Conservation (phyloP, 2,329 filamentous ascomycete species). For the Sclerotinia borealis region DNA sequence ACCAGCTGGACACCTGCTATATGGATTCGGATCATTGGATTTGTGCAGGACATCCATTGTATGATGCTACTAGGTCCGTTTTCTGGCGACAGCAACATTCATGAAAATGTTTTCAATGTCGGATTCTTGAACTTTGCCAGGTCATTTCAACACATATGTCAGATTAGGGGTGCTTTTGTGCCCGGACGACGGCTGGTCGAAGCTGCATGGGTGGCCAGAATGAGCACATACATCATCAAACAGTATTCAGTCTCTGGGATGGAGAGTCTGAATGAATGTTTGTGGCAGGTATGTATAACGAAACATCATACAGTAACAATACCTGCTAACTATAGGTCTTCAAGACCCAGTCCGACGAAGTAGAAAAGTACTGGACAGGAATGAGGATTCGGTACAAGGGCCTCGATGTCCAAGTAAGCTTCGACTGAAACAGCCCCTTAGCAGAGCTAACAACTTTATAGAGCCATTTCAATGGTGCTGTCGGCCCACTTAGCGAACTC, state of each 20-base stretch:
- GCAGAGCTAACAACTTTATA: not conserved
- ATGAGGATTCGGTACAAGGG: not conserved
- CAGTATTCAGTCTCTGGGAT: too few species aligned
- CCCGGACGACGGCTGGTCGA: not conserved
- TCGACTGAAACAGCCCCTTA: not conserved
- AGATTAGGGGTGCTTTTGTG: not conserved
- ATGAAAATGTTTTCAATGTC: not conserved
- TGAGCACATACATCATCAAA: not conserved
- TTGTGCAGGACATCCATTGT: not conserved
- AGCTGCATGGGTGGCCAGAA: not conserved
- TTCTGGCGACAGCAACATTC: not conserved
- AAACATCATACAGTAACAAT: not conserved
- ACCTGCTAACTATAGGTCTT: not conserved
- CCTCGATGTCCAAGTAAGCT: not conserved
- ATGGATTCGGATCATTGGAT: not conserved
- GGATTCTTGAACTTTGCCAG: not conserved
- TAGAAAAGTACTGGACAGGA: not conserved
- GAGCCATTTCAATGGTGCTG: not conserved
- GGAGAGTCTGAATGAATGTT: not conserved
- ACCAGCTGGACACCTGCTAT: not conserved
- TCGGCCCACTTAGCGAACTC: not conserved
- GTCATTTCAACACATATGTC: not conserved
- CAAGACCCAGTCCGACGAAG: not conserved
- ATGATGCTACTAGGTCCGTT: not conserved
- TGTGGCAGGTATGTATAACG: not conserved